A percentile compares a stretch with the other conserved stretches of the same genome.
Conservation (phyloP, 768 basidiomycete species). For the Rhizopogon vulgaris region DNA sequence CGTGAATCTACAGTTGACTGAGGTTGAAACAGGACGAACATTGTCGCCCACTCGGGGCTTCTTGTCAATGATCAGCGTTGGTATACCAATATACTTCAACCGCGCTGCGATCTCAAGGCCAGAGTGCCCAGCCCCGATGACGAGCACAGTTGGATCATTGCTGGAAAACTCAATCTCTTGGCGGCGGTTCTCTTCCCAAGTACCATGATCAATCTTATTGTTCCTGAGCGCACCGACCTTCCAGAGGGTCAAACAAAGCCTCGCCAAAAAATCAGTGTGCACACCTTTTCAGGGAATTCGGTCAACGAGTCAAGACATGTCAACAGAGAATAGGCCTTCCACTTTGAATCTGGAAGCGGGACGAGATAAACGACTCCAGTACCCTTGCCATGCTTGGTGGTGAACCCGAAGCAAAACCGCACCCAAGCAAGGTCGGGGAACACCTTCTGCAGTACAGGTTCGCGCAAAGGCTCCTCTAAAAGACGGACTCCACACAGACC, state of each 20-base stretch:
- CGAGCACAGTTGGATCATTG: conserved; percentile 49
- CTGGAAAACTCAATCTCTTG: conserved; percentile 40
- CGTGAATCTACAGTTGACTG: background rate
- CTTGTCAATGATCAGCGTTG: conserved; percentile 52
- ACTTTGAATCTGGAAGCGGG: conserved; percentile 34
- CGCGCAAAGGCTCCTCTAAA: conserved; percentile 18
- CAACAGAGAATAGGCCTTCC: conserved; percentile 58
- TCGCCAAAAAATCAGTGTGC: background rate
- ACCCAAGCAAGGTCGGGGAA: conserved; percentile 57
- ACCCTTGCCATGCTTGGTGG: conserved; percentile 39
- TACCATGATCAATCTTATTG: conserved; percentile 39
- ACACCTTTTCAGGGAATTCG: conserved; percentile 44
- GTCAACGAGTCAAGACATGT: conserved; percentile 58
- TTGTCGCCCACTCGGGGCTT: conserved; percentile 46
- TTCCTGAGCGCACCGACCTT: conserved; percentile 37
- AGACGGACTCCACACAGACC: conserved; percentile 14
- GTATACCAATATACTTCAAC: conserved; percentile 53
- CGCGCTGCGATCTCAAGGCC: conserved; percentile 63
- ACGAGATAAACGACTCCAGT: conserved; percentile 51
- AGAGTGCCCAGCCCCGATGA: conserved; percentile 62
- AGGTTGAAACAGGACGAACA: conserved; percentile 7
- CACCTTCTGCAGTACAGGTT: conserved; percentile 29
- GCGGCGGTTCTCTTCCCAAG: conserved; percentile 45
- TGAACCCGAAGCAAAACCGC: conserved; percentile 50
- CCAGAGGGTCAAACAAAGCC: background rate